Evolutionary conservation across 495 filamentous ascomycete genomes (phyloP).

Genomic region (Neurospora pannonica): DNA sequence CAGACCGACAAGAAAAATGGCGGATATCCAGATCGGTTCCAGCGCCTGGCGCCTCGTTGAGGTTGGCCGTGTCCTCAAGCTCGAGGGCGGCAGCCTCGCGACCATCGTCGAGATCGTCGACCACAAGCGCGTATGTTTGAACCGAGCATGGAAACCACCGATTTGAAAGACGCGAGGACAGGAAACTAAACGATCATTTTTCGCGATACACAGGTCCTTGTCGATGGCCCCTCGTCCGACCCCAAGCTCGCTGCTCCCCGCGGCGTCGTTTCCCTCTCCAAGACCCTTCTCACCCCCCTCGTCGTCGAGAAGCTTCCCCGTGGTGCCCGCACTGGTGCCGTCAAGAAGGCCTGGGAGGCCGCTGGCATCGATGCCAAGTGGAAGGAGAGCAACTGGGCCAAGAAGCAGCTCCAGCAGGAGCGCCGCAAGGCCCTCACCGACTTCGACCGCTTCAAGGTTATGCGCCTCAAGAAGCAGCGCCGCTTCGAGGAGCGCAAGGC

Average conservation of each 20-base stretch:
- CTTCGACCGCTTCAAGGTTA: slow-evolving; percentile 99
- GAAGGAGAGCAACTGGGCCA: slow-evolving; percentile 77
- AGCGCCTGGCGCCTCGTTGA: slow-evolving; percentile 77
- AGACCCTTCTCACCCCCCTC: slow-evolving; percentile 82
- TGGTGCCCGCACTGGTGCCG: slow-evolving; percentile 68
- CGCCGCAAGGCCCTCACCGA: slow-evolving; percentile 87
- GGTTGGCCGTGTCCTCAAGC: slow-evolving; percentile 83
- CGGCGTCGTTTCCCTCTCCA: slow-evolving; percentile 67
- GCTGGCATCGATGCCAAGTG: slow-evolving; percentile 83
- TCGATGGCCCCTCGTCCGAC: slow-evolving; percentile 83
- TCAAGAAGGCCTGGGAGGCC: slow-evolving; percentile 80
- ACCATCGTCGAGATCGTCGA: slow-evolving; percentile 98
- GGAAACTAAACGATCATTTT: slow-evolving; percentile 20
- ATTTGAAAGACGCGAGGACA: slow-evolving; percentile 5
- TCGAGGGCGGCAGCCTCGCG: slow-evolving; percentile 75
- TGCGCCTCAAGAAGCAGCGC: slow-evolving; percentile 95
- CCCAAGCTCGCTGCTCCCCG: slow-evolving; percentile 68
- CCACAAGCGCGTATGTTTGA: slow-evolving; percentile 91
- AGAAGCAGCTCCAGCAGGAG: slow-evolving; percentile 72
- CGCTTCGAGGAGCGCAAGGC: slow-evolving; percentile 95
- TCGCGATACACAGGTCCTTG: slow-evolving; percentile 59
- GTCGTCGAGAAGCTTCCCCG: slow-evolving; percentile 82
- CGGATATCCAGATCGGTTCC: slow-evolving; percentile 25
- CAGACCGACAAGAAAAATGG: slow-evolving; percentile 25
- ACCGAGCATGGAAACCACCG: not conserved